phyloP scores from a whole-genome alignment of 2,329 filamentous ascomycete species.

The Canariomyces notabilis region DNA sequence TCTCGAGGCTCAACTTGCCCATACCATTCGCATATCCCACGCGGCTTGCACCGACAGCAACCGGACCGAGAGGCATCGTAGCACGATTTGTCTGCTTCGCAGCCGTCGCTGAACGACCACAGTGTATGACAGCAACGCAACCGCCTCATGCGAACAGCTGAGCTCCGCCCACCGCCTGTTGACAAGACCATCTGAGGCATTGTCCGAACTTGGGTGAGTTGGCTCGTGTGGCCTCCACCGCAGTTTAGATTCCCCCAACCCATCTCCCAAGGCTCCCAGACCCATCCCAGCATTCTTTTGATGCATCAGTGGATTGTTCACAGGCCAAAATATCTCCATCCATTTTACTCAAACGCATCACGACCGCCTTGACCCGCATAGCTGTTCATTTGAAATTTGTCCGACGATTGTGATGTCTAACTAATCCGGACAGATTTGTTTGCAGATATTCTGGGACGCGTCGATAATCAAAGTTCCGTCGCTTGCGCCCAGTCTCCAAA shows the following conservation, averaged over 20 bases:
- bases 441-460: slow-evolving; percentile 2
- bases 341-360: not conserved
- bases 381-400: not conserved
- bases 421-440: slow-evolving; percentile 1
- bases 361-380: not conserved
- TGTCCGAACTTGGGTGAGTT: slow-evolving; percentile 16
- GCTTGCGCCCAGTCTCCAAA: slow-evolving; percentile 24
- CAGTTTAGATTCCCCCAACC: slow-evolving; percentile 1
- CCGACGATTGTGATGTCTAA: not conserved
- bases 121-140: slow-evolving; percentile 11
- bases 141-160: slow-evolving; percentile 10
- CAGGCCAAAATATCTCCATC: too few species aligned
- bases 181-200: slow-evolving; percentile 4
- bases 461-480: slow-evolving; percentile 3
- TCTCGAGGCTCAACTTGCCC: not conserved
- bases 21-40: slow-evolving; percentile 10
- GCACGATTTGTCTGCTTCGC: slow-evolving; percentile 12
- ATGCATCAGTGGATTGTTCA: not conserved
- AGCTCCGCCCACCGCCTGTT: slow-evolving; percentile 18
- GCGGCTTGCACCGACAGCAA: slow-evolving; percentile 2
- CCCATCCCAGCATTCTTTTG: not conserved
- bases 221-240: slow-evolving; percentile 10
- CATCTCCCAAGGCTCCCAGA: not conserved
- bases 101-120: slow-evolving; percentile 9
- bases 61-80: slow-evolving; percentile 2